Evolutionary conservation across 192 early-diverging fungal species (phyloP).

Genomic region (Podila horticola): DNA sequence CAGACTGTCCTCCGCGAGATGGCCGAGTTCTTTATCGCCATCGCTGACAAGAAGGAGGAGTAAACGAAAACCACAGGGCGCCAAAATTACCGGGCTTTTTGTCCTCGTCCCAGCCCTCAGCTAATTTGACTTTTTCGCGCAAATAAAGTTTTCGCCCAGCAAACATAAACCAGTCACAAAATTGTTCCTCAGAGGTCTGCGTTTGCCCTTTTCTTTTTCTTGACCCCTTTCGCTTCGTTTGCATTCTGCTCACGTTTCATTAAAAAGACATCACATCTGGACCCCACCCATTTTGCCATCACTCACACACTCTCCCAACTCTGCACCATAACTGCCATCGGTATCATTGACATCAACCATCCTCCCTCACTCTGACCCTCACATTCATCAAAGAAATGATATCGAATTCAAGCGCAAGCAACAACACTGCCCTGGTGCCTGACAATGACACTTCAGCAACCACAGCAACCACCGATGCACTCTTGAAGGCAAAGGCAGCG

Average conservation of each 20-base stretch:
- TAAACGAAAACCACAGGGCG: not conserved
- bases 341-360: not conserved
- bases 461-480: not conserved
- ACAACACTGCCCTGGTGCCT: slow-evolving; percentile 9
- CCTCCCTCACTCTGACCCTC: not conserved
- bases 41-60: slow-evolving; percentile 6
- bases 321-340: not conserved
- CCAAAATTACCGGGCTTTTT: not conserved
- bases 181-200: too few relatives aligned
- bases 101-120: not conserved
- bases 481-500: not conserved
- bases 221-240: too few relatives aligned
- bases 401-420: not conserved
- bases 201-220: not conserved
- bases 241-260: not conserved
- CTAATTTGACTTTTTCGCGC: not conserved
- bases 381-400: too few relatives aligned
- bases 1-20: slow-evolving; percentile 6
- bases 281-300: not conserved
- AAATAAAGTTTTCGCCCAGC: slow-evolving; percentile 2
- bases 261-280: not conserved
- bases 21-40: slow-evolving; percentile 13
- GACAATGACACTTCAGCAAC: not conserved
- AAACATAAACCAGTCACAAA: too few relatives aligned
- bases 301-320: not conserved